These are phyloP conservation scores for Yueomyces sp. DNA, from an alignment of 1,139 yeast species.

Conservation along the genomic window DNA sequence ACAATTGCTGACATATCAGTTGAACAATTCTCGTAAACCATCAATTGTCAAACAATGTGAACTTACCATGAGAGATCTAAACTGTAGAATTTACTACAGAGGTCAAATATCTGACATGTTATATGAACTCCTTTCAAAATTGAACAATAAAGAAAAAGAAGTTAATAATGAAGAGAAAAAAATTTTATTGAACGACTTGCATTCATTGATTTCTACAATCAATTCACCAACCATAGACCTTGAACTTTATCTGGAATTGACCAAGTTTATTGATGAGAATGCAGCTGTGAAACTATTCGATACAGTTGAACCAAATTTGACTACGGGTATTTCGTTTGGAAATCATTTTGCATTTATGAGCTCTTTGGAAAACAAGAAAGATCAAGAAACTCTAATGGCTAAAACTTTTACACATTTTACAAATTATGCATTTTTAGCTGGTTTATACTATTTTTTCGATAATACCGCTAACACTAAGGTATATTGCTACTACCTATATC, in stretches of 20 bases:
- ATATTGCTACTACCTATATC: constrained; percentile 18
- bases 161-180: constrained; percentile 4
- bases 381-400: constrained; percentile 11
- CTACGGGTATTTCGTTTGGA: constrained; percentile 12
- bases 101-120: constrained; percentile 24
- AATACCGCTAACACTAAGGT: constrained; percentile 8
- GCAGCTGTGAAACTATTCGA: constrained; percentile 9
- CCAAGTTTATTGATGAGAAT: constrained; percentile 8
- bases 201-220: constrained; percentile 11
- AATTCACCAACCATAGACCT: constrained; percentile 14
- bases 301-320: constrained; percentile 13
- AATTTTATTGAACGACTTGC: constrained; percentile 14
- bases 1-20: constrained; percentile 48
- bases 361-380: constrained; percentile 6
- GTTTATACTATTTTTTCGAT: constrained; percentile 18
- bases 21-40: constrained; percentile 24
- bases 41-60: constrained; percentile 15
- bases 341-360: constrained; percentile 14
- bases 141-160: constrained; percentile 6
- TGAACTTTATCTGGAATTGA: constrained; percentile 17
- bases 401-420: constrained; percentile 16
- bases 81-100: constrained; percentile 21
- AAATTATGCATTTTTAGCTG: constrained; percentile 19
- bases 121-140: constrained; percentile 18
- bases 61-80: constrained; percentile 19